Conservation (phyloP, 176 grass and related monocot genomes). For the Eragrostis curvula region DNA sequence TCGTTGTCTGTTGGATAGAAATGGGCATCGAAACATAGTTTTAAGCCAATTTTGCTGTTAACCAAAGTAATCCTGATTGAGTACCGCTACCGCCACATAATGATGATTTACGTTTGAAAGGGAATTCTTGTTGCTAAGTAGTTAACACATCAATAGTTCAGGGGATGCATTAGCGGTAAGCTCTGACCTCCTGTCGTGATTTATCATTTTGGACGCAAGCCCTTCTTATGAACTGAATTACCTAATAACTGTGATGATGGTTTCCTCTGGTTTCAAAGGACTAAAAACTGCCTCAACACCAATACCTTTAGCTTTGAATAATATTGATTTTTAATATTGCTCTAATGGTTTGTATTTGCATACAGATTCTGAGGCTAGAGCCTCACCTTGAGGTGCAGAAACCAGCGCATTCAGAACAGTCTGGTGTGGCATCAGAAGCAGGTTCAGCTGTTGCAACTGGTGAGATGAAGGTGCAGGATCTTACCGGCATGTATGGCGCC, state of each 20-base stretch:
- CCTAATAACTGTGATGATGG: neutral
- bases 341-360: constrained; percentile 30
- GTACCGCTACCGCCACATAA: neutral
- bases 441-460: constrained; percentile 48
- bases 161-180: neutral
- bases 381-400: constrained; percentile 52
- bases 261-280: neutral
- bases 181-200: neutral
- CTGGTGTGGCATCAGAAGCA: constrained; percentile 50
- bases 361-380: constrained; percentile 91
- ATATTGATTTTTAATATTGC: neutral
- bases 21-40: neutral
- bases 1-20: neutral
- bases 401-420: constrained; percentile 53
- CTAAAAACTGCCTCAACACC: neutral
- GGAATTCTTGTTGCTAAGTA: neutral
- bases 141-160: neutral
- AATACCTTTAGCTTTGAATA: neutral
- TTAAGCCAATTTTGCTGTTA: neutral
- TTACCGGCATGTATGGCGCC: constrained; percentile 63
- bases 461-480: constrained; percentile 57
- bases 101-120: neutral
- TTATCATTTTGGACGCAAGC: neutral
- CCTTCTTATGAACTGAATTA: neutral
- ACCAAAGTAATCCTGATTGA: neutral